Evolutionary conservation across 1,284 basidiomycete species (phyloP).

Genomic region (Tetrapyrgos nigripes): DNA sequence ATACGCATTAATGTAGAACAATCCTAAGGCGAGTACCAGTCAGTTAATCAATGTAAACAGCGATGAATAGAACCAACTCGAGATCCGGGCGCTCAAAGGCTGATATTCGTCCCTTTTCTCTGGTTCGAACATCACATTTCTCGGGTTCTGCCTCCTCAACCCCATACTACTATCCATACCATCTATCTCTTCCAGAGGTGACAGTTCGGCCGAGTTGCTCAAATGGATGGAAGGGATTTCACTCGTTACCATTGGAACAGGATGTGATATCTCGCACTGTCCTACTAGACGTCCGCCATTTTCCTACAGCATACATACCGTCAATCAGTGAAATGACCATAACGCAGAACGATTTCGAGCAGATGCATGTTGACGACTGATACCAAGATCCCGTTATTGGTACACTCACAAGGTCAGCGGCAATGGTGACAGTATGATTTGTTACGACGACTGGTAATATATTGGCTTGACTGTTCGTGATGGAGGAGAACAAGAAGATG

Average conservation of each 20-base stretch:
- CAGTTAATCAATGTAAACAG: neutral
- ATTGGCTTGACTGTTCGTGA: slow-evolving; percentile 85
- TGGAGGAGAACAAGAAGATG: slow-evolving; percentile 94
- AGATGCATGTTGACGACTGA: slow-evolving; percentile 9
- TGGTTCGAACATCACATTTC: slow-evolving; percentile 76
- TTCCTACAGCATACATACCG: slow-evolving; percentile 51
- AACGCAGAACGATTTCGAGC: slow-evolving; percentile 3
- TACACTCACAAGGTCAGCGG: slow-evolving; percentile 88
- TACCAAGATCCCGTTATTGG: neutral
- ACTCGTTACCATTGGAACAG: slow-evolving; percentile 52
- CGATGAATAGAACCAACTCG: slow-evolving; percentile 53
- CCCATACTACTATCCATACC: neutral
- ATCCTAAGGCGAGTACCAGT: slow-evolving; percentile 49
- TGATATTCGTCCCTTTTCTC: slow-evolving; percentile 59
- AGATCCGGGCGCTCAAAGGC: slow-evolving; percentile 68
- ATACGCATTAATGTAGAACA: slow-evolving; percentile 95
- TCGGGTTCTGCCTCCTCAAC: slow-evolving; percentile 24
- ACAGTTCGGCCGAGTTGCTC: slow-evolving; percentile 41
- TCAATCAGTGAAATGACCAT: slow-evolving; percentile 10
- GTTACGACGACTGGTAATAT: slow-evolving; percentile 94
- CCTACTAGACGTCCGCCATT: slow-evolving; percentile 86
- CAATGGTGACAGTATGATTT: slow-evolving; percentile 96
- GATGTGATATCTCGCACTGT: slow-evolving; percentile 98
- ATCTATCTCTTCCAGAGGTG: slow-evolving; percentile 45
- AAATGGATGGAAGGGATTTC: slow-evolving; percentile 31